Conservation (phyloP, 1,139 yeast species). For the Scheffersomyces lignicola region DNA sequence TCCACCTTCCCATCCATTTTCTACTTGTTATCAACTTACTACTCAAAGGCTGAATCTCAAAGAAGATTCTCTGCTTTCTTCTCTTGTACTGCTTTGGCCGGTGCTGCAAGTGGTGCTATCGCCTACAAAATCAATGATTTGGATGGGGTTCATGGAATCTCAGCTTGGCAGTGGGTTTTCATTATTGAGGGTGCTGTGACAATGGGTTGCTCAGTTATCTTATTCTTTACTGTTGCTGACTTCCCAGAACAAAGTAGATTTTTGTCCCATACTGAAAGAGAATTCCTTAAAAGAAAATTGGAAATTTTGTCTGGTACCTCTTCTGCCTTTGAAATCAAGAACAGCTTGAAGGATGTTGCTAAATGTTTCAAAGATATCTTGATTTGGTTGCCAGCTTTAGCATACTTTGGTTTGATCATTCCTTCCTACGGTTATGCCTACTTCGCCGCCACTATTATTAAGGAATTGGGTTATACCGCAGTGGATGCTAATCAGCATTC, state of each 20-base stretch:
- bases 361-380: constrained; percentile 47
- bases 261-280: constrained; percentile 47
- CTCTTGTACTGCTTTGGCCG: constrained; percentile 43
- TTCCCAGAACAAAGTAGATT: constrained; percentile 55
- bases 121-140: constrained; percentile 43
- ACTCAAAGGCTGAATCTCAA: constrained; percentile 63
- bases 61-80: constrained; percentile 68
- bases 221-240: constrained; percentile 56
- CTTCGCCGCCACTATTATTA: constrained; percentile 65
- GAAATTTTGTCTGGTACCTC: constrained; percentile 51
- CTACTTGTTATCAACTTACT: constrained; percentile 59
- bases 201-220: constrained; percentile 54
- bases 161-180: constrained; percentile 76
- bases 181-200: constrained; percentile 75
- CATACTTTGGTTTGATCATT: constrained; percentile 62
- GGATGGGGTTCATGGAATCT: constrained; percentile 37
- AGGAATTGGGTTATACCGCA: constrained; percentile 57
- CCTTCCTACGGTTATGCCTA: constrained; percentile 74
- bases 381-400: constrained; percentile 57
- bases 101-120: constrained; percentile 45
- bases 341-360: constrained; percentile 39
- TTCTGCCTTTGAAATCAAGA: constrained; percentile 53
- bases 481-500: constrained; percentile 66
- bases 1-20: constrained; percentile 76
- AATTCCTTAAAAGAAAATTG: constrained; percentile 53